These are phyloP conservation scores for Cytospora mali DNA, from an alignment of 2,329 filamentous ascomycete genomes.

Conservation along the genomic window DNA sequence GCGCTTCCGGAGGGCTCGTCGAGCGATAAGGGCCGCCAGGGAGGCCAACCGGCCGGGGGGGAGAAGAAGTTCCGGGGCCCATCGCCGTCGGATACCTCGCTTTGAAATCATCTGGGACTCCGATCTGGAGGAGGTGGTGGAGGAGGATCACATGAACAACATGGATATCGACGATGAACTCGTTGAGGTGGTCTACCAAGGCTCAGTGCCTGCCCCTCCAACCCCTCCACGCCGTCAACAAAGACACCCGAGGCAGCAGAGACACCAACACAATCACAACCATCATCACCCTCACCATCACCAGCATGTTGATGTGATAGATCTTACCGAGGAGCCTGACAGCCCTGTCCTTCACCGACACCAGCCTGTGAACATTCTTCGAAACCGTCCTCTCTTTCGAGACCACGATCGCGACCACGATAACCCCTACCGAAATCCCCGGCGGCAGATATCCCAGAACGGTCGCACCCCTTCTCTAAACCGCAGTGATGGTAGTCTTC, in stretches of 20 bases:
- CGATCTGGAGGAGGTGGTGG: not conserved
- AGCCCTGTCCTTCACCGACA: conserved; percentile 38
- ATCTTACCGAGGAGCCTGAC: conserved; percentile 55
- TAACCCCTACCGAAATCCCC: conserved; percentile 39
- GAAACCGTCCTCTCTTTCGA: not conserved
- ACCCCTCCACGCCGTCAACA: conserved; percentile 25
- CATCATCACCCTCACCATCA: too few relatives aligned
- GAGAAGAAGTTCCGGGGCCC: conserved; percentile 5
- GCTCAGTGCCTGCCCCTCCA: conserved; percentile 9
- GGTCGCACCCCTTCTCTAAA: conserved; percentile 46
- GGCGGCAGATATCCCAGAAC: conserved; percentile 45
- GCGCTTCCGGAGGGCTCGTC: conserved; percentile 13
- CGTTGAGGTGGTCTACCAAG: conserved; percentile 22
- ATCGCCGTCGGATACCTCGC: not conserved
- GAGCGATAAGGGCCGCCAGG: conserved; percentile 15
- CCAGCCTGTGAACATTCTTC: conserved; percentile 18
- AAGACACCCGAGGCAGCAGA: conserved; percentile 25
- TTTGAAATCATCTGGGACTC: not conserved
- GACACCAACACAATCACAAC: too few relatives aligned
- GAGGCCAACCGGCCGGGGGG: conserved; percentile 3
- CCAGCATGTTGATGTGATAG: conserved; percentile 44
- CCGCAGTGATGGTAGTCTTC: conserved; percentile 49
- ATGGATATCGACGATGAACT: conserved; percentile 26
- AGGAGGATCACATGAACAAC: not conserved
- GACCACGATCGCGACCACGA: conserved; percentile 9